Evolutionary conservation across 2,329 filamentous ascomycete genomes (phyloP).

Genomic region (Monilinia vaccinii-corymbosi): DNA sequence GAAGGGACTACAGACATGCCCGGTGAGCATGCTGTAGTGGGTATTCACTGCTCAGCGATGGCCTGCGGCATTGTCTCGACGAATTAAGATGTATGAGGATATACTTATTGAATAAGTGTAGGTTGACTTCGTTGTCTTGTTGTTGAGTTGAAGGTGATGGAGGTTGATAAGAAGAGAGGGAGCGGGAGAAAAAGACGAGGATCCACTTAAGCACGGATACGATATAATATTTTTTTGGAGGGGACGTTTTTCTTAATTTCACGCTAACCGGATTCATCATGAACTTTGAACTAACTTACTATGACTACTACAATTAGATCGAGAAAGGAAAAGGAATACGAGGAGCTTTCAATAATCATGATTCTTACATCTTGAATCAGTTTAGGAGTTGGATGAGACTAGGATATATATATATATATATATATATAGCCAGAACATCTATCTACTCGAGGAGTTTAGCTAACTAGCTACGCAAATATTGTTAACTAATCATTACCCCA

Average conservation of each 20-base stretch:
- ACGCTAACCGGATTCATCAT: neutral
- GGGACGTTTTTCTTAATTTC: conserved; percentile 1
- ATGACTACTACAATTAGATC: too few relatives aligned
- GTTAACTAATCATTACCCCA: too few relatives aligned
- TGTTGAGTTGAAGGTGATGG: neutral
- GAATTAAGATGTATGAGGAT: conserved; percentile 39
- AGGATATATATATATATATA: too few relatives aligned
- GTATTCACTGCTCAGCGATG: conserved; percentile 86
- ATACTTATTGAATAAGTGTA: conserved; percentile 30
- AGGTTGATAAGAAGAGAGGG: conserved; percentile 19
- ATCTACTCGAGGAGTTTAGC: too few relatives aligned
- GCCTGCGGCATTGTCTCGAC: conserved; percentile 70
- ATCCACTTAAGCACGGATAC: neutral
- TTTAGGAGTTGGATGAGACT: too few relatives aligned
- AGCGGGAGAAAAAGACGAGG: conserved; percentile 15
- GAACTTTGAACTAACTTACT: too few relatives aligned
- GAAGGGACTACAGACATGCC: conserved; percentile 72
- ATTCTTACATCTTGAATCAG: too few relatives aligned
- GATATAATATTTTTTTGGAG: conserved; percentile 19
- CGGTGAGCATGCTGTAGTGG: conserved; percentile 59
- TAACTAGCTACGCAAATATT: too few relatives aligned
- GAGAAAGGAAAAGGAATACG: too few relatives aligned
- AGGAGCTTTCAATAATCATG: too few relatives aligned
- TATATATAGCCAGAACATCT: too few relatives aligned
- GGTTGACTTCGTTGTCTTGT: conserved; percentile 60